Conservation (phyloP, 352 stramenopile genomes). For the Pythium grandisporangium region DNA sequence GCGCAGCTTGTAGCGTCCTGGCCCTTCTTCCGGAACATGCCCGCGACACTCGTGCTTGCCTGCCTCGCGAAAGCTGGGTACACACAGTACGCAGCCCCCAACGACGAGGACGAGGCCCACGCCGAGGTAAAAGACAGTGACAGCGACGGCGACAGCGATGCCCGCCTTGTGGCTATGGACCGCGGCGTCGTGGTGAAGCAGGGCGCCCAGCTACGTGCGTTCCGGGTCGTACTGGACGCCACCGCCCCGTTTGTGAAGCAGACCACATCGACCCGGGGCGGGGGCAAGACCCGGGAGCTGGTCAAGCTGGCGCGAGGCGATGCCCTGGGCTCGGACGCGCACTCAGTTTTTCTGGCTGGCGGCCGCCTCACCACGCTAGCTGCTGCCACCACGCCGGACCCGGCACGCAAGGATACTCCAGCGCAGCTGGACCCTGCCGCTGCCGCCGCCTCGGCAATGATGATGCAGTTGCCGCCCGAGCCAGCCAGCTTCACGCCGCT, state of each 20-base stretch:
- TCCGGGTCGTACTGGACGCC: slow-evolving; percentile 35
- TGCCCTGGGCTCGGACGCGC: slow-evolving; percentile 39
- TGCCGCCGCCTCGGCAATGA: too few relatives aligned
- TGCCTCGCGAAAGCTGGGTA: slow-evolving; percentile 35
- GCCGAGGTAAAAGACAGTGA: too few relatives aligned
- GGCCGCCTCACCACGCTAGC: slow-evolving; percentile 17
- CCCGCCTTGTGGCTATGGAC: too few relatives aligned
- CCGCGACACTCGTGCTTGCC: slow-evolving; percentile 28
- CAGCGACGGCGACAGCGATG: too few relatives aligned
- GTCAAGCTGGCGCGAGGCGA: slow-evolving; percentile 45
- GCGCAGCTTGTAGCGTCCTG: slow-evolving; percentile 20
- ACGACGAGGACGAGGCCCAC: too few relatives aligned
- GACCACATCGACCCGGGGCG: slow-evolving; percentile 19
- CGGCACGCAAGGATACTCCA: too few relatives aligned
- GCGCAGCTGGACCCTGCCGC: too few relatives aligned
- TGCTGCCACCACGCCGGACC: background rate
- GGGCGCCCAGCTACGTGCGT: too few relatives aligned
- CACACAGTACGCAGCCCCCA: slow-evolving; percentile 19
- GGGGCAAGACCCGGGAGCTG: slow-evolving; percentile 43
- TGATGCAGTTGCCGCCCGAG: slow-evolving; percentile 15
- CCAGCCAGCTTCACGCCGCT: slow-evolving; percentile 37
- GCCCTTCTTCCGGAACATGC: slow-evolving; percentile 51
- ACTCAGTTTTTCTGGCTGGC: slow-evolving; percentile 22
- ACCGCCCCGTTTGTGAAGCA: slow-evolving; percentile 34
- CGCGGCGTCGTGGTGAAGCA: too few relatives aligned